Conservation (phyloP, 805 yeast genomes). For the Myxozyma udenii region DNA sequence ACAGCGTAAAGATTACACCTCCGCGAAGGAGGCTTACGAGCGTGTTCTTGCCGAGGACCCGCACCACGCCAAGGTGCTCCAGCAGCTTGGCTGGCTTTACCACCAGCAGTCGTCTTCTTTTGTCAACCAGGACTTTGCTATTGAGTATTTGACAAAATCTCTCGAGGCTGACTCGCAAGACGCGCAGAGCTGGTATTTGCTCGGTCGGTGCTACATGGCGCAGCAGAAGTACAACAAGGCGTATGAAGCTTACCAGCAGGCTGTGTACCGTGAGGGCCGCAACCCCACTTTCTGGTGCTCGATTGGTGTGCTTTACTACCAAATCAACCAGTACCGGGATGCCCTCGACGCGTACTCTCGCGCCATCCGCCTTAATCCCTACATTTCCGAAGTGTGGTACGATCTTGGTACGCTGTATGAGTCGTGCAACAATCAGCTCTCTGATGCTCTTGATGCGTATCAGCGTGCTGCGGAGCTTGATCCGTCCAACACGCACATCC, state of each 20-base stretch:
- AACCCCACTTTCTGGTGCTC: conserved; percentile 98
- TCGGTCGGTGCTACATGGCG: conserved; percentile 96
- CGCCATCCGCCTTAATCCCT: conserved; percentile 93
- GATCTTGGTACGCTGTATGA: conserved; percentile 96
- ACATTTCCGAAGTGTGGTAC: conserved; percentile 97
- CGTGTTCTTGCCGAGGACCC: conserved; percentile 86
- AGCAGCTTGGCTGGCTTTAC: conserved; percentile 92
- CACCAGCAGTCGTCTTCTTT: conserved; percentile 64
- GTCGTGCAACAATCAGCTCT: conserved; percentile 91
- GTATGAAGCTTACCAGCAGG: conserved; percentile 97
- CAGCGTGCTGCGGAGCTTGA: conserved; percentile 94
- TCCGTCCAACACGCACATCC: conserved; percentile 90
- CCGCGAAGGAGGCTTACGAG: conserved; percentile 94
- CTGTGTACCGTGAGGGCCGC: conserved; percentile 92
- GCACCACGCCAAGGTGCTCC: conserved; percentile 91
- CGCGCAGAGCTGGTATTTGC: conserved; percentile 95
- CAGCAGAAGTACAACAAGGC: conserved; percentile 93
- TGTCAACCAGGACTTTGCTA: conserved; percentile 79
- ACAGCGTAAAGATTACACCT: conserved; percentile 84
- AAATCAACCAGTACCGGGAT: conserved; percentile 92
- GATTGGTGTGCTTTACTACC: conserved; percentile 92
- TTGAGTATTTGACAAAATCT: conserved; percentile 77
- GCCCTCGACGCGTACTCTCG: conserved; percentile 97
- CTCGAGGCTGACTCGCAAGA: conserved; percentile 85
- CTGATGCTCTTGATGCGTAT: conserved; percentile 95